A percentile compares a stretch with the other conserved stretches of the same genome.
phyloP scores from a whole-genome alignment of 2,329 filamentous ascomycete species.

The Pyrenophora teres region DNA sequence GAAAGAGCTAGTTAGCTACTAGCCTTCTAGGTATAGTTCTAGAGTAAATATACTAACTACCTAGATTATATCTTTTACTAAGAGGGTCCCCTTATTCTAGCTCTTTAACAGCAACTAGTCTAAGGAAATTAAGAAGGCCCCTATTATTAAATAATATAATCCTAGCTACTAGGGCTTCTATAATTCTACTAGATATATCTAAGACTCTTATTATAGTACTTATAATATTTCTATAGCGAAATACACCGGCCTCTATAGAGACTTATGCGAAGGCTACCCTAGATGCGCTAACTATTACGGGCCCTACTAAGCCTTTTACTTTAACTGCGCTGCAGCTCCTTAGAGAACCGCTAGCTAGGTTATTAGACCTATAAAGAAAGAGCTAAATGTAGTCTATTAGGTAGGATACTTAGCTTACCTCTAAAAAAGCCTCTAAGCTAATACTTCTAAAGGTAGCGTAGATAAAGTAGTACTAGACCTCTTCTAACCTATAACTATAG shows the following conservation, averaged over 20 bases:
- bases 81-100: too few species aligned
- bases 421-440: not conserved
- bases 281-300: not conserved
- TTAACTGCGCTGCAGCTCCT: not conserved
- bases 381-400: not conserved
- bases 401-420: not conserved
- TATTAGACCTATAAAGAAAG: not conserved
- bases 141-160: too few species aligned
- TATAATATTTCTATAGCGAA: too few species aligned
- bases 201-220: too few species aligned
- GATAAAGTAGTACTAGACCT: not conserved
- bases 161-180: not conserved
- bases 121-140: too few species aligned
- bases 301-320: not conserved
- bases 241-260: not conserved
- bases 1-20: too few species aligned
- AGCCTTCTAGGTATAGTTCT: too few species aligned
- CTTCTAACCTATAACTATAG: not conserved
- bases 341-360: not conserved
- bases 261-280: not conserved
- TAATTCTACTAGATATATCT: too few species aligned
- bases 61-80: too few species aligned
- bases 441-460: not conserved
- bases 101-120: too few species aligned
- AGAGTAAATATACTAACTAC: too few species aligned